Evolutionary conservation across 75 land plant genomes (phyloP), one percentile per base, ranked within the genome.

Genomic region (Cupressus sempervirens): DNA sequence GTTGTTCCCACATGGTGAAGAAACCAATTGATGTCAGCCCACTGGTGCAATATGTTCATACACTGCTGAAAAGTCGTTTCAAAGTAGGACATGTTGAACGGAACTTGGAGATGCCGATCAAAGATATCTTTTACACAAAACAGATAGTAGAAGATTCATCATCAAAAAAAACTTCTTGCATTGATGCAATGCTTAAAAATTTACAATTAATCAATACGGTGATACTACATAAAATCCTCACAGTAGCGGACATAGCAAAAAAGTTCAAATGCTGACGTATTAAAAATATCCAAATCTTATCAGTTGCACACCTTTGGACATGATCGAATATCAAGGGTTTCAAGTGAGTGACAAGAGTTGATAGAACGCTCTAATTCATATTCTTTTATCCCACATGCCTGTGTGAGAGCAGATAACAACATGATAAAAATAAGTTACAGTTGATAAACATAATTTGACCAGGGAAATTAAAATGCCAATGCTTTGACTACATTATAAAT

Each of bases 311-410:
- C 99, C 98, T 98, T 94, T 43, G 90, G 88, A 85, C 98, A 98
- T 86, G 86, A 90, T n/a, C 93, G 98, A 58, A 98, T 81, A 86
- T 98, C 98, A 34, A 98, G 94, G 35, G 96, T 96, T 88, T 96
- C 99, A 56, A 96, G 89, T 90, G 88, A 82, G 82, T 48, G 85
- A 81, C 99, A 98, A n/a, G 89, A 88, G 41, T 86, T 86, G 73
- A 98, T 86, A 0, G 94, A 93, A 85, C 83, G 80, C 87, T 90
- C 93, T 58, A 98, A 84, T 40, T 81, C 93, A 81, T 88, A 86
- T 87, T 91, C 92, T 20, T 88, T 87, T 85, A 98, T 94, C 46
- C 88, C 92, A 85, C 95, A 97, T 43, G 91, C 95, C 99, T 97
- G 85, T 14, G 84, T 3, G 46, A 84, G 26, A n/a, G 30, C n/a